Conservation (phyloP, 129 eudicot species). For the Flaveria bidentis region DNA sequence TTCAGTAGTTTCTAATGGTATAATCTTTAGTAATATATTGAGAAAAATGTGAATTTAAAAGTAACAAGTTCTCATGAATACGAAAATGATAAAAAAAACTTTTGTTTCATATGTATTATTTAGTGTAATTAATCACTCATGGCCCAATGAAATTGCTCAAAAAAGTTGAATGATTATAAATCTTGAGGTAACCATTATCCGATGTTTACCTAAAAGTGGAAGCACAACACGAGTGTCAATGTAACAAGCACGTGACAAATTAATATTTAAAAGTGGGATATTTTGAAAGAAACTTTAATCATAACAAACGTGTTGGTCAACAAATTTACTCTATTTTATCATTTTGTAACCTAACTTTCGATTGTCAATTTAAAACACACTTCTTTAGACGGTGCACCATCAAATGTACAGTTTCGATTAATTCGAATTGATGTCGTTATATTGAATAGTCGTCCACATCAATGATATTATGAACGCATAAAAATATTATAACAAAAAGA, state of each 20-base stretch:
- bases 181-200: too few species aligned
- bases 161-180: too few species aligned
- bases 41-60: too few species aligned
- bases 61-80: too few species aligned
- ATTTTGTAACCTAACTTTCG: slow-evolving; percentile 35
- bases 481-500: neutral
- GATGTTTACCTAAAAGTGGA: too few species aligned
- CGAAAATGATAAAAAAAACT: too few species aligned
- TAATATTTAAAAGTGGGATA: slow-evolving; percentile 12
- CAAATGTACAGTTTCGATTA: neutral
- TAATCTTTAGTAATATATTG: too few species aligned
- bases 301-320: slow-evolving; percentile 42
- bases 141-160: too few species aligned
- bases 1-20: too few species aligned
- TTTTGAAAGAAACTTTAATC: slow-evolving; percentile 34
- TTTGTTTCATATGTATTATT: too few species aligned
- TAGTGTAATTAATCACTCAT: too few species aligned
- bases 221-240: slow-evolving; percentile 26
- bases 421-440: neutral
- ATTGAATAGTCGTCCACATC: neutral
- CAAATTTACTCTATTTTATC: slow-evolving; percentile 29
- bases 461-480: neutral
- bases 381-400: slow-evolving; percentile 20
- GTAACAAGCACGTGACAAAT: slow-evolving; percentile 20
- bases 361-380: slow-evolving; percentile 22